Percentiles rank a stretch among this genome's conserved stretches.
phyloP scores from a whole-genome alignment of 331 rosid species.

The Pyracantha coccinea region DNA sequence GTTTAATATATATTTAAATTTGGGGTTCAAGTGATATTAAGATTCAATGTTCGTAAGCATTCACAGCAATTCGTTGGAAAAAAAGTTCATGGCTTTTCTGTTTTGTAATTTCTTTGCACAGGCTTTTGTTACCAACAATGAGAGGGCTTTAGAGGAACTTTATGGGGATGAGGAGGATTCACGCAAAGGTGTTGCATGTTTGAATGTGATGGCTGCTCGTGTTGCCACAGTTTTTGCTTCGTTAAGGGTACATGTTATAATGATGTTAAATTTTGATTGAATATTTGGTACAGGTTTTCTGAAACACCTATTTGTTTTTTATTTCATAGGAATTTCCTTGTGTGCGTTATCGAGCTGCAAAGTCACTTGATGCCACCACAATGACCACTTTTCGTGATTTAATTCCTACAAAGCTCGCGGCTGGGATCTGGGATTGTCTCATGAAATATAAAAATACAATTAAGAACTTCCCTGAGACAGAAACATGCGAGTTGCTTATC shows the following conservation, averaged over 20 bases:
- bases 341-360: constrained; percentile 91
- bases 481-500: constrained; percentile 91
- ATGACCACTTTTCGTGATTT: constrained; percentile 88
- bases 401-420: constrained; percentile 96
- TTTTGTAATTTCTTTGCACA: constrained; percentile 19
- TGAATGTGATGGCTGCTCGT: constrained; percentile 75
- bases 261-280: not conserved
- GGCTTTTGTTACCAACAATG: constrained; percentile 90
- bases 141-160: constrained; percentile 81
- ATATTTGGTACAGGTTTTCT: constrained; percentile 20
- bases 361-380: constrained; percentile 83
- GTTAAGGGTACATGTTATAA: constrained; percentile 49
- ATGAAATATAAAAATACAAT: constrained; percentile 67
- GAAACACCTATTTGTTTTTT: constrained; percentile 21
- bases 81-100: constrained; percentile 1
- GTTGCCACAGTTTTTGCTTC: constrained; percentile 97
- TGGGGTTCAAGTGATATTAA: not conserved
- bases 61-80: not conserved
- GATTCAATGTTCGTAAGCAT: not conserved
- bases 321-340: constrained; percentile 65
- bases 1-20: not conserved
- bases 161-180: constrained; percentile 81
- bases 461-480: constrained; percentile 80
- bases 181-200: constrained; percentile 54
- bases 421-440: constrained; percentile 87